Conservation (phyloP, 306 rosid genomes). For the Astragalus membranaceus region DNA sequence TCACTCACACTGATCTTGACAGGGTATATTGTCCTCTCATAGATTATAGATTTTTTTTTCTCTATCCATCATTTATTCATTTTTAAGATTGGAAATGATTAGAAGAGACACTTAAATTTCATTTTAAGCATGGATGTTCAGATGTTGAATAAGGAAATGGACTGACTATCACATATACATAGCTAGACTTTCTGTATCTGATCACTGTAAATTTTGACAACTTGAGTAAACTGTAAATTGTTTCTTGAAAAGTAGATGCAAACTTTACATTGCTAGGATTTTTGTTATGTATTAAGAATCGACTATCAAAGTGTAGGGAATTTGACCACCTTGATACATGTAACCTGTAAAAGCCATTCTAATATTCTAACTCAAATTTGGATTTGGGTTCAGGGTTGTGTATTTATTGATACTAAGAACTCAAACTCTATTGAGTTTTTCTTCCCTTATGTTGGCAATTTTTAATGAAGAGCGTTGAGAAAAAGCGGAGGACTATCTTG, state of each 20-base stretch:
- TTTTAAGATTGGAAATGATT: neutral
- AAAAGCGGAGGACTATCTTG: too few species aligned
- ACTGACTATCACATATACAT: neutral
- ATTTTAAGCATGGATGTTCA: neutral
- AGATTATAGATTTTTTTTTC: neutral
- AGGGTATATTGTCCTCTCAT: slow-evolving; percentile 37
- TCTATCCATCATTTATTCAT: neutral
- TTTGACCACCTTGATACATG: too few species aligned
- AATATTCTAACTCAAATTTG: neutral
- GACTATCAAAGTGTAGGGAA: too few species aligned
- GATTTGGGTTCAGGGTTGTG: neutral
- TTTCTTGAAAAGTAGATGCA: neutral
- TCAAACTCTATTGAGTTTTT: neutral
- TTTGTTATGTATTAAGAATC: too few species aligned
- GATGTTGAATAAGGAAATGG: neutral
- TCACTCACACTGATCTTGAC: slow-evolving; percentile 88
- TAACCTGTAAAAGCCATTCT: neutral
- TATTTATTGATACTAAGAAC: neutral
- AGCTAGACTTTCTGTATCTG: neutral
- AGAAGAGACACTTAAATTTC: neutral
- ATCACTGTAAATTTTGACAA: neutral
- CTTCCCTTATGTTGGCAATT: neutral
- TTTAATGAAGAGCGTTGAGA: too few species aligned
- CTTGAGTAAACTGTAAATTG: neutral
- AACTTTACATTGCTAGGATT: neutral